phyloP scores from a whole-genome alignment of 176 grass and related monocot species.

The Pontederia paniculata region DNA sequence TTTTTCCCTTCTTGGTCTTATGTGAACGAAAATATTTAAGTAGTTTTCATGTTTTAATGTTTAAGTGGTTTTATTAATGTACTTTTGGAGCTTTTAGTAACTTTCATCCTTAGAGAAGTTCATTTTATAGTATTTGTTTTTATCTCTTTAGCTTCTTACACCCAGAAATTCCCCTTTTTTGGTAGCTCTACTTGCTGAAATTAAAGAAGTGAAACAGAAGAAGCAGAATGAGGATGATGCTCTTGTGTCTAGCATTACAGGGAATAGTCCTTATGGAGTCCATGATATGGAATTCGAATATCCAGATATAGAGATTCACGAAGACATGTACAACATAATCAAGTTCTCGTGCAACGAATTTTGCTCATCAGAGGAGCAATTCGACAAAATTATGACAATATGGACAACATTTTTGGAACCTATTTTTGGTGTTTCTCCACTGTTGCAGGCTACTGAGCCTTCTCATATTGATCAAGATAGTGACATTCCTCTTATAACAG shows the following conservation, averaged over 20 bases:
- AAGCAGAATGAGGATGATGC: neutral
- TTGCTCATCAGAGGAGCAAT: neutral
- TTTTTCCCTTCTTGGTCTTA: too few relatives aligned
- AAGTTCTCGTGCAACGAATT: neutral
- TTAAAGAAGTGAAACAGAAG: neutral
- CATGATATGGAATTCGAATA: constrained; percentile 15
- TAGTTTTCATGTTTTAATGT: too few relatives aligned
- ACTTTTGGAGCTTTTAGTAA: too few relatives aligned
- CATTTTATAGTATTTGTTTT: too few relatives aligned
- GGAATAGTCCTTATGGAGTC: neutral
- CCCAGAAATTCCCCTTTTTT: too few relatives aligned
- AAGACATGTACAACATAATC: constrained; percentile 13
- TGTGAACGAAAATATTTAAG: too few relatives aligned
- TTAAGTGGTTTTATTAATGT: too few relatives aligned
- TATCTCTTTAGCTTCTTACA: too few relatives aligned
- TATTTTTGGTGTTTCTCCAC: constrained; percentile 16
- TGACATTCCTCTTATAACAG: constrained; percentile 36
- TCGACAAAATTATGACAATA: constrained; percentile 5
- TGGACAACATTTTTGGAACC: constrained; percentile 14
- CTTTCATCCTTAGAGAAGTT: too few relatives aligned
- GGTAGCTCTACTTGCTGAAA: too few relatives aligned
- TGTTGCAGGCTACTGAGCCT: constrained; percentile 17
- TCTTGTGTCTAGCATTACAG: neutral
- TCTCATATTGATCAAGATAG: too few relatives aligned
- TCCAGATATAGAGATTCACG: constrained; percentile 13